phyloP scores from a whole-genome alignment of 2,329 filamentous ascomycete genomes.

The Ceratocystis albifundus region DNA sequence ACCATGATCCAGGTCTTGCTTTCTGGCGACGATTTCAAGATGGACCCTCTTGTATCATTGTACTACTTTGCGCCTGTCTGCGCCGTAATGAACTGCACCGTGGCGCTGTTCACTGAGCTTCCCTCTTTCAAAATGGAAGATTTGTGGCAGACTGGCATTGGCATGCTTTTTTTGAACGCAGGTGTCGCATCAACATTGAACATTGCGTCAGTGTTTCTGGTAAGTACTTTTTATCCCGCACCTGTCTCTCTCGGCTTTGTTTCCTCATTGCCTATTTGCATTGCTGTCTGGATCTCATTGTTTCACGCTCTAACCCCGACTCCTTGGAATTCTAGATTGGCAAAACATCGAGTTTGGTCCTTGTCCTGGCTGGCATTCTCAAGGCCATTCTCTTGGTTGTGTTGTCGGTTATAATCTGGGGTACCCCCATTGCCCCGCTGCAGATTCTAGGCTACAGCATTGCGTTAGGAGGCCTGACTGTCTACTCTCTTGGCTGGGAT shows the following conservation, averaged over 20 bases:
- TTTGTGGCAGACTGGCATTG: constrained; percentile 52
- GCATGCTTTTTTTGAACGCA: constrained; percentile 61
- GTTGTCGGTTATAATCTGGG: constrained; percentile 66
- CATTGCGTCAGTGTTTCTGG: constrained; percentile 73
- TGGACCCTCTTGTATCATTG: constrained; percentile 77
- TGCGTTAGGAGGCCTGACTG: constrained; percentile 43
- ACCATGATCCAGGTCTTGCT: constrained; percentile 80
- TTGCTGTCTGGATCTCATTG: not conserved
- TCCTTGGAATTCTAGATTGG: constrained; percentile 51
- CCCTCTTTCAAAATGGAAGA: constrained; percentile 54
- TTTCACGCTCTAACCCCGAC: not conserved
- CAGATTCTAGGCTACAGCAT: constrained; percentile 70
- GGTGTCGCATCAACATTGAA: constrained; percentile 68
- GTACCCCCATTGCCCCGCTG: constrained; percentile 55
- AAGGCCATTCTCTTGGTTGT: constrained; percentile 78
- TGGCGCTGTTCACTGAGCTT: constrained; percentile 58
- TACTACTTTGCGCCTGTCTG: constrained; percentile 87
- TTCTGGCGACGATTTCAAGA: constrained; percentile 63
- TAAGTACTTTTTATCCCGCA: constrained; percentile 36
- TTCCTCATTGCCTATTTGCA: not conserved
- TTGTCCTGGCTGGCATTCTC: constrained; percentile 74
- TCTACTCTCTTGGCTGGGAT: constrained; percentile 37
- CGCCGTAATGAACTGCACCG: constrained; percentile 64
- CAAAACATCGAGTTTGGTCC: constrained; percentile 74
- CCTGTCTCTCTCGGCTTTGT: not conserved